Conservation (phyloP, 768 basidiomycete species). For the Xanthoconium purpureum region DNA sequence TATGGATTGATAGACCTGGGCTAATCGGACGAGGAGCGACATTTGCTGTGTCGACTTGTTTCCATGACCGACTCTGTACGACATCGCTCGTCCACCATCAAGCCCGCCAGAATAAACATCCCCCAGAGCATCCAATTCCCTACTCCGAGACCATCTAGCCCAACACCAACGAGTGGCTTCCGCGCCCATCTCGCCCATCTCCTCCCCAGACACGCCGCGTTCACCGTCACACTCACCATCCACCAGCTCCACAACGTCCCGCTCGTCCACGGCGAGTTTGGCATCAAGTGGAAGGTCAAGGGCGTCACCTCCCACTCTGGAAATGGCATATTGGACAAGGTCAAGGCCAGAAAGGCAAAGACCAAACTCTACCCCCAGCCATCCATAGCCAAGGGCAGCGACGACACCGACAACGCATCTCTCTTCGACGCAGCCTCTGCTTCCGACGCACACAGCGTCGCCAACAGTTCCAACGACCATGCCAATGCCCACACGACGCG, state of each 20-base stretch:
- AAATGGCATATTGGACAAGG: slow-evolving; percentile 41
- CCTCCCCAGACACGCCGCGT: slow-evolving; percentile 62
- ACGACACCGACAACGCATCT: slow-evolving; percentile 28
- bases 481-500: not conserved
- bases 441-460: slow-evolving; percentile 28
- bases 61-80: slow-evolving; percentile 1
- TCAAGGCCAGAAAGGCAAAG: slow-evolving; percentile 30
- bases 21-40: not conserved
- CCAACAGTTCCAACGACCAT: slow-evolving; percentile 27
- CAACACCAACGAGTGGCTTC: slow-evolving; percentile 24
- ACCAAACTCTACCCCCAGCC: not conserved
- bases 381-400: slow-evolving; percentile 16
- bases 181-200: slow-evolving; percentile 60
- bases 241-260: slow-evolving; percentile 73
- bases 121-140: not conserved
- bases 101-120: not conserved
- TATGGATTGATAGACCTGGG: not conserved
- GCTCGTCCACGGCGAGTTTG: slow-evolving; percentile 68
- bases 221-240: slow-evolving; percentile 56
- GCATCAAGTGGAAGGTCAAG: slow-evolving; percentile 70
- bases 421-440: slow-evolving; percentile 23
- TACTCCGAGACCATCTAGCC: not conserved
- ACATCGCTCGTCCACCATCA: slow-evolving; percentile 4
- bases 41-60: not conserved
- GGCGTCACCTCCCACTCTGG: slow-evolving; percentile 42